These are phyloP conservation scores for Calocera cornea DNA, from an alignment of 768 basidiomycete species.

Conservation along the genomic window DNA sequence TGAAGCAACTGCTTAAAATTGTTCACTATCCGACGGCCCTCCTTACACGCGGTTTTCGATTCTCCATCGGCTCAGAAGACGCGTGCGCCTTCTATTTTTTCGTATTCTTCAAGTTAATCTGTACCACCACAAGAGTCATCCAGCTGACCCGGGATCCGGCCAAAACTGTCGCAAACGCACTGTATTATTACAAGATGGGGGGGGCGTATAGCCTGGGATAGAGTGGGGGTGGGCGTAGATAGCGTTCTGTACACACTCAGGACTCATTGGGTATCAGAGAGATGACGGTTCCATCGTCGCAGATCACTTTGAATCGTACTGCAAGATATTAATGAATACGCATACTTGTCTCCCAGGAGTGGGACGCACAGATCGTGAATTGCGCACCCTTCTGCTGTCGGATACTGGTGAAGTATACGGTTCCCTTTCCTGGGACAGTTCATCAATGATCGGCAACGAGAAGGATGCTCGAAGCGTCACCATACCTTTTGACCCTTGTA, in stretches of 20 bases:
- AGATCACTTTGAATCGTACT: slow-evolving; percentile 59
- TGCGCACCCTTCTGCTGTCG: slow-evolving; percentile 57
- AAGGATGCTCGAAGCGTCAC: slow-evolving; percentile 4
- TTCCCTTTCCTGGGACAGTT: slow-evolving; percentile 48
- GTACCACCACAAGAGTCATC: too few species aligned
- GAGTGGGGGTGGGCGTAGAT: not conserved
- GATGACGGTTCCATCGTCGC: slow-evolving; percentile 43
- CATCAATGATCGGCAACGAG: not conserved
- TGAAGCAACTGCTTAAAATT: not conserved
- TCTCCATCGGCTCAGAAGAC: too few species aligned
- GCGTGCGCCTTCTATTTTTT: not conserved
- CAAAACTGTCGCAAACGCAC: not conserved
- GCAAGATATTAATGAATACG: too few species aligned
- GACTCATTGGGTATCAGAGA: slow-evolving; percentile 21
- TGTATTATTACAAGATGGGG: not conserved
- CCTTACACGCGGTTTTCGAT: too few species aligned
- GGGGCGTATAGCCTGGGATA: not conserved
- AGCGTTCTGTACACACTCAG: not conserved
- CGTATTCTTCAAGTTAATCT: not conserved
- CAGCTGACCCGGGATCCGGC: too few species aligned
- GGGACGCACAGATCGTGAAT: slow-evolving; percentile 50
- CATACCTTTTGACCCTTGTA: slow-evolving; percentile 61
- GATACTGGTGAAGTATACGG: slow-evolving; percentile 72
- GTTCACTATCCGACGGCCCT: too few species aligned
- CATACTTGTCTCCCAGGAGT: not conserved